Conservation (phyloP, 495 filamentous ascomycete species). For the Parachaetomium inaequale region DNA sequence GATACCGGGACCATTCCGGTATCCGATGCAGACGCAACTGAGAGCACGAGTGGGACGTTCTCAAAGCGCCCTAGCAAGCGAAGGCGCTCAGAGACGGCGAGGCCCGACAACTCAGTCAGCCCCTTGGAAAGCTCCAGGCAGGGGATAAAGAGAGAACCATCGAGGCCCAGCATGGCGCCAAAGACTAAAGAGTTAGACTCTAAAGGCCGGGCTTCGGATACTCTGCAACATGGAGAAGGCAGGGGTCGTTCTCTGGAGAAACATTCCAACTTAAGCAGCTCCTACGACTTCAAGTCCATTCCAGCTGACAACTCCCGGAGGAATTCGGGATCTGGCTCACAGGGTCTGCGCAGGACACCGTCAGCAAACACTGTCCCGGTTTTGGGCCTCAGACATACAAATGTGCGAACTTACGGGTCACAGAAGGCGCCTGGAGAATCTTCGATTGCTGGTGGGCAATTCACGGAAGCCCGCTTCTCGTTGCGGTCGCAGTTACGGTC, state of each 20-base stretch:
- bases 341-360: not conserved
- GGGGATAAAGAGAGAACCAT: not conserved
- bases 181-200: not conserved
- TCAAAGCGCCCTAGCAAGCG: slow-evolving; percentile 6
- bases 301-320: not conserved
- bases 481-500: slow-evolving; percentile 1
- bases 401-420: slow-evolving; percentile 17
- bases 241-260: not conserved
- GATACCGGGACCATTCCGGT: not conserved
- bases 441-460: not conserved
- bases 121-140: not conserved
- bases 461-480: not conserved
- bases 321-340: not conserved
- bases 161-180: no score
- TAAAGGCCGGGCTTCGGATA: not conserved
- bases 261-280: not conserved
- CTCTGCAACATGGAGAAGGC: not conserved
- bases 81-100: slow-evolving; percentile 10
- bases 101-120: not conserved
- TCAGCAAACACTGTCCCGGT: not conserved
- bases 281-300: not conserved
- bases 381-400: not conserved
- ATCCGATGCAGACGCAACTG: not conserved
- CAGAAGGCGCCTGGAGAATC: not conserved
- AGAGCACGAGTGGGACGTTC: not conserved